Base-by-base conservation (phyloP, 768 basidiomycete genomes). In the Hortiboletus flavorubellus region DNA sequence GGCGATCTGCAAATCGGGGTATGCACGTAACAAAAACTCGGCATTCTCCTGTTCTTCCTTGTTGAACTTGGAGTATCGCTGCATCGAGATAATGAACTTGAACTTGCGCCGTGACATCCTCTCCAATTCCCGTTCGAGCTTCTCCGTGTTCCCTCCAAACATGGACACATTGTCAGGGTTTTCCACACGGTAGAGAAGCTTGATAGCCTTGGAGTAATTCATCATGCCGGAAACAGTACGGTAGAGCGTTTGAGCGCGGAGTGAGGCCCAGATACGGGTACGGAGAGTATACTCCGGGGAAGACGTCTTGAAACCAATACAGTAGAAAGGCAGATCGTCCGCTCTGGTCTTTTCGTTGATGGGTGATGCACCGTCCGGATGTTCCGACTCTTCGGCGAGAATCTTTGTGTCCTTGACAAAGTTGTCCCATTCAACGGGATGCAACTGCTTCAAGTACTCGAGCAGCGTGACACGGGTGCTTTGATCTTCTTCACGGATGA, bases 131-230 rank as follows among this genome's bases (percentile, higher is more conserved):
- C 92, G 85, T 74, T 98, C 97, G 40, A 99, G 82, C 54, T 87
- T 84, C 68, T 98, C 96, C 9, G 97, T 97, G 76, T 96, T 98
- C 5, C 96, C 95, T 39, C 91, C 93, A 73, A 98, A 96, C 57
- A 84, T 83, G 68, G 98, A 93, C 2, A 99, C 97, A 53, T 98
- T 89, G 70, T 93, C 93, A 8, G 97, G 97, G 73, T 98, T 98
- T 75, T 98, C 97, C 58, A 99, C 96, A 35, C 97, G 91, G 72
- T 98, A 98, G 18, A 98, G 82, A 37, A 99, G 82, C 73, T 99
- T 99, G 86, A 99, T 96, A 26, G 97, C 97, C 76, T 99, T 99
- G 66, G 93, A 90, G 75, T 99, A 99, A 77, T 99, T 98, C 97
- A 99, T 98, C 93, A 99, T 98, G 58, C 97, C 97, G 5, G 97